These are phyloP conservation scores for Lanmaoa rubissima DNA, from an alignment of 768 basidiomycete genomes.

Conservation along the genomic window DNA sequence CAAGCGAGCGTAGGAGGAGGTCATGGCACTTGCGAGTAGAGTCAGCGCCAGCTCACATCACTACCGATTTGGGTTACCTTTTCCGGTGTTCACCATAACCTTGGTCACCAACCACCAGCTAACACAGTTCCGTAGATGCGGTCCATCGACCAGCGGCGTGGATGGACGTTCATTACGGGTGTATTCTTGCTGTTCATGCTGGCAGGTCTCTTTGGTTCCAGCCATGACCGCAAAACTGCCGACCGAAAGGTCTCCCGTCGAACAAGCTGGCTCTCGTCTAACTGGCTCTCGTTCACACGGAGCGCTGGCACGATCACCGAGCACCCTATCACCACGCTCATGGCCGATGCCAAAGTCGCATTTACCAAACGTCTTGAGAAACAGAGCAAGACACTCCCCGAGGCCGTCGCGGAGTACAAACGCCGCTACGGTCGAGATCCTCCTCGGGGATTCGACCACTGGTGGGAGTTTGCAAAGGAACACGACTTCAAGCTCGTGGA, in stretches of 20 bases:
- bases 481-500: constrained; percentile 80
- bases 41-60: constrained; percentile 17
- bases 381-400: constrained; percentile 78
- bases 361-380: constrained; percentile 62
- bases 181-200: constrained; percentile 50
- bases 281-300: constrained; percentile 21
- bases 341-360: constrained; percentile 77
- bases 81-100: constrained; percentile 6
- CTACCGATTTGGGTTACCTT: constrained; percentile 19
- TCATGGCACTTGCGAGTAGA: constrained; percentile 18
- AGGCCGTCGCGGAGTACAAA: constrained; percentile 81
- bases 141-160: constrained; percentile 20
- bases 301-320: constrained; percentile 13
- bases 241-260: background rate
- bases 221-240: constrained; percentile 16
- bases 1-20: constrained; percentile 17
- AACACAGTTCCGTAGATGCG: constrained; percentile 13
- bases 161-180: constrained; percentile 42
- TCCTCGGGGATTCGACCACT: constrained; percentile 87
- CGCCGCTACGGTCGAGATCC: constrained; percentile 75
- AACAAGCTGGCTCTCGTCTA: constrained; percentile 18
- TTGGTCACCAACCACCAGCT: background rate
- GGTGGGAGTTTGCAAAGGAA: constrained; percentile 79
- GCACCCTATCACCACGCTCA: constrained; percentile 85
- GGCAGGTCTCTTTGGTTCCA: constrained; percentile 45